phyloP scores from a whole-genome alignment of 352 stramenopile species.

The Blastocystis sp. region DNA sequence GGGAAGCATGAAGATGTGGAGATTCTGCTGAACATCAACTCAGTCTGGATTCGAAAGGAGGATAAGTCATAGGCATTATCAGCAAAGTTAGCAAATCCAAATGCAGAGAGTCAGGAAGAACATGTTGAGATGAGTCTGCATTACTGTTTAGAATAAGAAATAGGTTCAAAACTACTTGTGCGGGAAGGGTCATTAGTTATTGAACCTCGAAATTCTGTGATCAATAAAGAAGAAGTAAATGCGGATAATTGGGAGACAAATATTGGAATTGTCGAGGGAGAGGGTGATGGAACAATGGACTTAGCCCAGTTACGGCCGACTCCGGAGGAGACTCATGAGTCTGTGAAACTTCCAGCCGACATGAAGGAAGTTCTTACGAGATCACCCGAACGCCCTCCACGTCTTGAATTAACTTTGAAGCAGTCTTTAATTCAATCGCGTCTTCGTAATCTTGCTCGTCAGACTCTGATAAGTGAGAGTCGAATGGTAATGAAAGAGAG shows the following conservation, averaged over 20 bases:
- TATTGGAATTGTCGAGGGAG: neutral
- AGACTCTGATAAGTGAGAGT: neutral
- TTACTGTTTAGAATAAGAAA: no score
- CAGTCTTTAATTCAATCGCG: neutral
- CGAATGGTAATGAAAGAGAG: neutral
- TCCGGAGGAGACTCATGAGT: neutral
- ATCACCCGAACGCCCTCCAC: neutral
- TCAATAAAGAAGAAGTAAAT: neutral
- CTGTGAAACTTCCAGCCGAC: neutral
- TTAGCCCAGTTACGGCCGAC: neutral
- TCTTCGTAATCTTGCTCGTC: neutral
- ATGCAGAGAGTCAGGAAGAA: no score
- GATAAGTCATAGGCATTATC: neutral
- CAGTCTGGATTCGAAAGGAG: neutral
- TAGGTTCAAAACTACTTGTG: neutral
- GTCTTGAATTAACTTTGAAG: neutral
- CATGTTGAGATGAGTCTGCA: no score
- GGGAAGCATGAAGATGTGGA: constrained; percentile 5
- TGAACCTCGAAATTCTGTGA: neutral
- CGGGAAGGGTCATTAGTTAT: constrained; percentile 5
- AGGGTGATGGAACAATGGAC: neutral
- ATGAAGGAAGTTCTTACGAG: neutral
- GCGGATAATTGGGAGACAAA: constrained; percentile 1
- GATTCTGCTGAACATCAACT: constrained; percentile 45
- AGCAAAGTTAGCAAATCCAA: neutral